A percentile compares a stretch with the other conserved stretches of the same genome.
Conservation (phyloP, 2,329 filamentous ascomycete species). For the Pochonia chlamydosporia region DNA sequence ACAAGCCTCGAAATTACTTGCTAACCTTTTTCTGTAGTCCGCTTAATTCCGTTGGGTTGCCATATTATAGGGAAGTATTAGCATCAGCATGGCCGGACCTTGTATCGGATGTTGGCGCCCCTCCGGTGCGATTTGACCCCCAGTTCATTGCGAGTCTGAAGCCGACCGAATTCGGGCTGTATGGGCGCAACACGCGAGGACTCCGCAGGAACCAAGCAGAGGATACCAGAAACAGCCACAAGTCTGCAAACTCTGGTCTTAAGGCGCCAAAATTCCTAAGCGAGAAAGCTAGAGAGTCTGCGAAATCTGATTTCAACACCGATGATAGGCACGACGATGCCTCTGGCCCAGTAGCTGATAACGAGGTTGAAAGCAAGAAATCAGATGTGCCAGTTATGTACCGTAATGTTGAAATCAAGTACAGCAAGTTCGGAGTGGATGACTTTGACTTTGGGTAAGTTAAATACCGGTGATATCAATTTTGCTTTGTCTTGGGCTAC, state of each 20-base stretch:
- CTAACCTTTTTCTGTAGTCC: conserved; percentile 45
- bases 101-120: conserved; percentile 78
- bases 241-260: conserved; percentile 52
- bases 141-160: conserved; percentile 64
- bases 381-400: conserved; percentile 85
- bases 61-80: conserved; percentile 83
- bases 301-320: conserved; percentile 36
- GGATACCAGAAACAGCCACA: conserved; percentile 61
- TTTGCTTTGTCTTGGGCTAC: not conserved
- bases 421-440: conserved; percentile 98
- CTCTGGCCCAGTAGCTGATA: conserved; percentile 58
- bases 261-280: conserved; percentile 88
- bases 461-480: conserved; percentile 2
- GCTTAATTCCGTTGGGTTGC: conserved; percentile 81
- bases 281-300: conserved; percentile 74
- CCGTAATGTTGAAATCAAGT: conserved; percentile 93
- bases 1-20: not conserved
- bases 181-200: conserved; percentile 70
- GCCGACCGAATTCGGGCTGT: conserved; percentile 68
- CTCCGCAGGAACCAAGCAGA: conserved; percentile 77
- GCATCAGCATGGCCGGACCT: conserved; percentile 88
- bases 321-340: conserved; percentile 50
- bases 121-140: conserved; percentile 68
- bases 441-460: conserved; percentile 92
- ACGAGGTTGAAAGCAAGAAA: conserved; percentile 67